Percentiles rank a stretch among this genome's conserved stretches.
These are phyloP conservation scores for Maudiozyma saulgeensis DNA, from an alignment of 805 yeast species.

Conservation along the genomic window DNA sequence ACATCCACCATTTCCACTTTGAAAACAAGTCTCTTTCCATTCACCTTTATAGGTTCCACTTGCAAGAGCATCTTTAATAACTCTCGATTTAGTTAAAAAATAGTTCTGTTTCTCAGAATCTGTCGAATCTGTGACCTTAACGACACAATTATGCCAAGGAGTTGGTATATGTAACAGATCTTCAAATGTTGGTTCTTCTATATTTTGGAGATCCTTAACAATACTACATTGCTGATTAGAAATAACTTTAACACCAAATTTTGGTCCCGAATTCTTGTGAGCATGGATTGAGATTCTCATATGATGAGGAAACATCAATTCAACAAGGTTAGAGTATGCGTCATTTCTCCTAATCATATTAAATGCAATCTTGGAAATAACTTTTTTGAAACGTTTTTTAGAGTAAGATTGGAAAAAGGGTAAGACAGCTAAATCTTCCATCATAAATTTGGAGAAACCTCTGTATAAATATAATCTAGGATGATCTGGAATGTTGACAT, in stretches of 20 bases:
- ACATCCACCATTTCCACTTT: constrained; percentile 30
- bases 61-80: constrained; percentile 30
- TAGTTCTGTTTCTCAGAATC: constrained; percentile 27
- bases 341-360: constrained; percentile 59
- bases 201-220: constrained; percentile 33
- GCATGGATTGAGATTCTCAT: constrained; percentile 54
- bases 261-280: constrained; percentile 50
- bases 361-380: constrained; percentile 45
- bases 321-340: constrained; percentile 55
- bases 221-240: constrained; percentile 36
- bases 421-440: constrained; percentile 43
- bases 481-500: constrained; percentile 45
- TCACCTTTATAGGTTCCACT: constrained; percentile 29
- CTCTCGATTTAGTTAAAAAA: constrained; percentile 31
- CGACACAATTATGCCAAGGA: constrained; percentile 55
- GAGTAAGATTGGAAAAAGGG: constrained; percentile 33
- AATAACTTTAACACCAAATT: constrained; percentile 46
- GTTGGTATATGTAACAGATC: constrained; percentile 55
- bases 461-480: constrained; percentile 45
- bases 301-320: constrained; percentile 49
- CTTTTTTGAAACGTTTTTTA: constrained; percentile 41
- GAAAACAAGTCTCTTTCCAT: constrained; percentile 29
- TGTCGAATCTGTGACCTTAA: constrained; percentile 12
- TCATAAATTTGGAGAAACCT: constrained; percentile 53
- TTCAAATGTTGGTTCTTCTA: constrained; percentile 36